Evolutionary conservation across 2,329 filamentous ascomycete species (phyloP).

Genomic region (Tolypocladium capitatum): DNA sequence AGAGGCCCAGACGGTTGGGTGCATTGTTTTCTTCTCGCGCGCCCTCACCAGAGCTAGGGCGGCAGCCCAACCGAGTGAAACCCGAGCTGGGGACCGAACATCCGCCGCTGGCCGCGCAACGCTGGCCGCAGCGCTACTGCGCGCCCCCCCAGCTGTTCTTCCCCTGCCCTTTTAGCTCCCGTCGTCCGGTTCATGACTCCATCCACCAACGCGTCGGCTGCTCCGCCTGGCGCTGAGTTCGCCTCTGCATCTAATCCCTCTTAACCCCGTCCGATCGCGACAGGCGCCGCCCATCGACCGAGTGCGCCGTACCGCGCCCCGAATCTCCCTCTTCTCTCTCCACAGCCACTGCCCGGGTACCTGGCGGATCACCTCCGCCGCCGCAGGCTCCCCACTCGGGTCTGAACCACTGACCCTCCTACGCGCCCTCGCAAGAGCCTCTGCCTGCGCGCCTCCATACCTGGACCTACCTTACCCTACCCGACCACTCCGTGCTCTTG

Average conservation of each 20-base stretch:
- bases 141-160: too few species aligned
- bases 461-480: background rate
- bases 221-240: too few species aligned
- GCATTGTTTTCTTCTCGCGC: background rate
- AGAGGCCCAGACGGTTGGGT: background rate
- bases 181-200: background rate
- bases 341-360: slow-evolving; percentile 1
- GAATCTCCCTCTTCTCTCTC: background rate
- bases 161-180: background rate
- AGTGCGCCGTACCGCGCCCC: background rate
- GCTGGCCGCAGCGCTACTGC: too few species aligned
- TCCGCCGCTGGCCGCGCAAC: background rate
- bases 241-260: background rate
- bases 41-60: background rate
- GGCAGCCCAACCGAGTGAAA: background rate
- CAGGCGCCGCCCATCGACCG: background rate
- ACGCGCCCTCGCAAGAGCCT: background rate
- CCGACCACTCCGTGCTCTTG: background rate
- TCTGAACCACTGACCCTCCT: background rate
- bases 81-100: background rate
- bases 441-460: background rate
- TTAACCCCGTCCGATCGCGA: background rate
- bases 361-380: slow-evolving; percentile 3
- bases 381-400: background rate
- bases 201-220: too few species aligned